These are phyloP conservation scores for Torulaspora delbrueckii DNA, from an alignment of 805 yeast species.

Conservation along the genomic window DNA sequence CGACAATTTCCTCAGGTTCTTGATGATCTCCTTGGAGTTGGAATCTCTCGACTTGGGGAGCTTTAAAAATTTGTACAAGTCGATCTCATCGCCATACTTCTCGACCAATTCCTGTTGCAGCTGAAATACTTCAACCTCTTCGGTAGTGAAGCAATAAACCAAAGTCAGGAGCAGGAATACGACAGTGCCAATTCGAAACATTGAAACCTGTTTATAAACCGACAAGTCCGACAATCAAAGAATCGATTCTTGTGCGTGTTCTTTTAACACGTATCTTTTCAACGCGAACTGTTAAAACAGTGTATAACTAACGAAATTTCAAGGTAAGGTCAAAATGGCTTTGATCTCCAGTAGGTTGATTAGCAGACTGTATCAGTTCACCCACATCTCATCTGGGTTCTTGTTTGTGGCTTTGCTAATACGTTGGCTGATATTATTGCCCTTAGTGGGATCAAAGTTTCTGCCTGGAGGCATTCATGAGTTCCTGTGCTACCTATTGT, in stretches of 20 bases:
- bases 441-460: slow-evolving; percentile 60
- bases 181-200: slow-evolving; percentile 9
- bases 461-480: slow-evolving; percentile 71
- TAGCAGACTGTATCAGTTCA: slow-evolving; percentile 27
- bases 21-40: slow-evolving; percentile 49
- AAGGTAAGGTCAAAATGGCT: neutral
- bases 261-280: neutral
- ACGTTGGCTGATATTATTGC: slow-evolving; percentile 50
- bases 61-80: slow-evolving; percentile 67
- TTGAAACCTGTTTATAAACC: neutral
- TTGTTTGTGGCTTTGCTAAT: slow-evolving; percentile 31
- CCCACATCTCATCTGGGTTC: slow-evolving; percentile 25
- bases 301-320: neutral
- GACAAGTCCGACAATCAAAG: neutral
- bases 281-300: neutral
- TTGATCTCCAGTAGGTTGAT: slow-evolving; percentile 8
- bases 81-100: slow-evolving; percentile 56
- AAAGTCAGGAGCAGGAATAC: slow-evolving; percentile 22
- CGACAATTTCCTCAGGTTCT: slow-evolving; percentile 67
- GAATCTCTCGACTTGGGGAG: slow-evolving; percentile 40
- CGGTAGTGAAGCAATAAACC: slow-evolving; percentile 50
- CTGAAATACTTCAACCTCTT: slow-evolving; percentile 77
- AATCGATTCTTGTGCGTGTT: neutral
- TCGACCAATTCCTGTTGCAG: slow-evolving; percentile 57
- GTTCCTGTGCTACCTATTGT: slow-evolving; percentile 40